These are phyloP conservation scores for Phytopythium boreale DNA, from an alignment of 352 stramenopile species.

Conservation along the genomic window DNA sequence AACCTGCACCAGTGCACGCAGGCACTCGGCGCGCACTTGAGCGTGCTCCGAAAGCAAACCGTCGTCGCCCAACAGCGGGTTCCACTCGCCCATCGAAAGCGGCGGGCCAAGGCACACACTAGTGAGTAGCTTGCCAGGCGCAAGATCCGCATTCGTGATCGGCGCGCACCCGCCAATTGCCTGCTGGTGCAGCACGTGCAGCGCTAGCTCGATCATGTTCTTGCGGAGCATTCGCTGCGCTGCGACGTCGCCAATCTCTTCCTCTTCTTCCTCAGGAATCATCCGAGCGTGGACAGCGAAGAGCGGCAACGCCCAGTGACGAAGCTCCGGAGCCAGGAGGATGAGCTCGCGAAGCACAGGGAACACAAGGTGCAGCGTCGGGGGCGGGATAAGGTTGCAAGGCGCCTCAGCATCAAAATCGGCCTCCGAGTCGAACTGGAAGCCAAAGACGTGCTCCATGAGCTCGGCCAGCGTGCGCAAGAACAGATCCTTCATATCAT, in stretches of 20 bases:
- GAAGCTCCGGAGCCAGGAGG: constrained; percentile 40
- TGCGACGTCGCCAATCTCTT: constrained; percentile 81
- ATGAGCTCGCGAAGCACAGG: constrained; percentile 65
- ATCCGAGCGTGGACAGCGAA: constrained; percentile 80
- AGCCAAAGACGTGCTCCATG: constrained; percentile 82
- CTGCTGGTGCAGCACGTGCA: constrained; percentile 63
- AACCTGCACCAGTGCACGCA: constrained; percentile 63
- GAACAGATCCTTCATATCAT: constrained; percentile 47
- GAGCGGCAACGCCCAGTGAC: constrained; percentile 68
- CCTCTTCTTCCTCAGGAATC: constrained; percentile 86
- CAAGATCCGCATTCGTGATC: constrained; percentile 66
- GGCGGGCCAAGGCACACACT: constrained; percentile 53
- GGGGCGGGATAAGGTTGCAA: constrained; percentile 63
- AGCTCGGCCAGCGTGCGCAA: constrained; percentile 51
- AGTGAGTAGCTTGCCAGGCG: constrained; percentile 49
- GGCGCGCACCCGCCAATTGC: constrained; percentile 38
- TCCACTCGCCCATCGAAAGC: constrained; percentile 62
- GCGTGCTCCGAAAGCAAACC: constrained; percentile 63
- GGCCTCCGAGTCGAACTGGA: constrained; percentile 73
- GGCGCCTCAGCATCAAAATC: constrained; percentile 70
- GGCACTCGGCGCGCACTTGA: constrained; percentile 48
- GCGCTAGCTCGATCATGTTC: constrained; percentile 70
- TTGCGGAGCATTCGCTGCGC: constrained; percentile 68
- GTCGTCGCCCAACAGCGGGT: constrained; percentile 60
- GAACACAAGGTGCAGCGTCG: constrained; percentile 78